These are phyloP conservation scores for Phaffomyces antillensis DNA, from an alignment of 805 yeast genomes.

Conservation along the genomic window DNA sequence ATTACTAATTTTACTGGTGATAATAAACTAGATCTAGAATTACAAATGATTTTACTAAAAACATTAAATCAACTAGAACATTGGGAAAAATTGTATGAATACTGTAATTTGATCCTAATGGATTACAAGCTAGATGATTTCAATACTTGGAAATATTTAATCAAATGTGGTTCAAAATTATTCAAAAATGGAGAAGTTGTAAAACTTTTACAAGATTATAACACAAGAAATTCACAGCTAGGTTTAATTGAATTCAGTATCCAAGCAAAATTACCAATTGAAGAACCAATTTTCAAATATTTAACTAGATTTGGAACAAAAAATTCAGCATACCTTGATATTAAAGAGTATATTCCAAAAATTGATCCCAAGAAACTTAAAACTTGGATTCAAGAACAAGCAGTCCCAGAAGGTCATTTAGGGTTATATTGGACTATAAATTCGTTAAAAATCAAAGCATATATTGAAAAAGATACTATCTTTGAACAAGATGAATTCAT, in stretches of 20 bases:
- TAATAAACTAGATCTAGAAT: constrained; percentile 48
- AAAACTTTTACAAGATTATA: constrained; percentile 24
- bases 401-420: constrained; percentile 14
- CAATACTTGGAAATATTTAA: constrained; percentile 58
- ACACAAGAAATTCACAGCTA: constrained; percentile 50
- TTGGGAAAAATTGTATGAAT: constrained; percentile 38
- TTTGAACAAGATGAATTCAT: constrained; percentile 22
- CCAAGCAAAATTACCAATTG: constrained; percentile 10
- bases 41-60: constrained; percentile 47
- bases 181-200: constrained; percentile 24
- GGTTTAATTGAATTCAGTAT: constrained; percentile 43
- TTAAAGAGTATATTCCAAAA: constrained; percentile 29
- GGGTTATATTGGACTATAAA: constrained; percentile 30
- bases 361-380: constrained; percentile 12
- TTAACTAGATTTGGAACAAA: constrained; percentile 46
- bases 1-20: constrained; percentile 26
- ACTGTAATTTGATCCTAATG: constrained; percentile 36
- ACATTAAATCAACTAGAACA: constrained; percentile 34
- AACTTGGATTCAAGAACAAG: constrained; percentile 20
- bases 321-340: constrained; percentile 59
- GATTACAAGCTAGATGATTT: constrained; percentile 61
- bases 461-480: constrained; percentile 18
- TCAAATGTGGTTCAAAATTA: constrained; percentile 36
- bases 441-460: constrained; percentile 41
- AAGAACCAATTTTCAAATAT: constrained; percentile 25